Evolutionary conservation across 2,329 filamentous ascomycete genomes (phyloP).

Genomic region (Tolypocladium paradoxum): DNA sequence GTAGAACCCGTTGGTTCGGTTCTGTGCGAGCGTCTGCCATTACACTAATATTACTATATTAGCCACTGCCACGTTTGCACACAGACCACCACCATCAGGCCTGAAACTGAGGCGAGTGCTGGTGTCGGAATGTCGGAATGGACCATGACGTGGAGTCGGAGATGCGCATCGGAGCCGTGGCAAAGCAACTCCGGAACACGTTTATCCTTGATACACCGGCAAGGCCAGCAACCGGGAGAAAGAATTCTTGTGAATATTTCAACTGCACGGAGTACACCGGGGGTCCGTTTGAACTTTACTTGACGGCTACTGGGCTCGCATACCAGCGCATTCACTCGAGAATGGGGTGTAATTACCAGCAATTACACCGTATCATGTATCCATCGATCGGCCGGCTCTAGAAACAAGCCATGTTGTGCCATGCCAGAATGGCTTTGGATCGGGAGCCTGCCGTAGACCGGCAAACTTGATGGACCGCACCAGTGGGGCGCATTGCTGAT

Average conservation of each 20-base stretch:
- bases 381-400: neutral
- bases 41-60: neutral
- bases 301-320: too few relatives aligned
- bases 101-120: neutral
- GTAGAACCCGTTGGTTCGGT: conserved; percentile 1
- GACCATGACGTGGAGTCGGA: neutral
- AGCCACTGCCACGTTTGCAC: conserved; percentile 1
- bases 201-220: neutral
- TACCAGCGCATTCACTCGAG: neutral
- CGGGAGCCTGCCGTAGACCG: neutral
- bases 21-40: neutral
- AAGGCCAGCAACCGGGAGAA: neutral
- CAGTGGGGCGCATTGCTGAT: neutral
- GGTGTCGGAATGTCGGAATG: conserved; percentile 1
- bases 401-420: neutral
- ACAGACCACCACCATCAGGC: conserved; percentile 1
- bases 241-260: neutral
- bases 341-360: neutral
- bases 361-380: neutral
- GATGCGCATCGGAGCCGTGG: neutral
- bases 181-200: neutral
- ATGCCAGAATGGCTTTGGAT: neutral
- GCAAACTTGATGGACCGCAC: neutral
- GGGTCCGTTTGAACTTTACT: neutral
- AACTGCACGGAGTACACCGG: neutral